A percentile compares a stretch with the other conserved stretches of the same genome.
Evolutionary conservation across 2,329 filamentous ascomycete species (phyloP).

Genomic region (Cyphellophora europaea): DNA sequence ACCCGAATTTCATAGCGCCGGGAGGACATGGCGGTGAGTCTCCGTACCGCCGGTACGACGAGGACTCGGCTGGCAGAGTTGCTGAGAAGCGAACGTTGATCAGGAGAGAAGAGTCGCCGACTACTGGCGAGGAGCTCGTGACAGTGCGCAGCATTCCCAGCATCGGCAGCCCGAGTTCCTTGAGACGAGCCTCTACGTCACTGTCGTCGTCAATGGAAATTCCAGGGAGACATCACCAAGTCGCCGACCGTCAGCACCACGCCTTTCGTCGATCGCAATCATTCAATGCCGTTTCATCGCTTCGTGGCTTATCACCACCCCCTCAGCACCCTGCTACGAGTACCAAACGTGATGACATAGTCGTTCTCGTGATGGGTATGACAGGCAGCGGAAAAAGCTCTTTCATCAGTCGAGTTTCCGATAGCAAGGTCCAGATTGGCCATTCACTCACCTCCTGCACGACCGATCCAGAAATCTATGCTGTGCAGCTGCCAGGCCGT

Average conservation of each 20-base stretch:
- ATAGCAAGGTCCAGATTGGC: neutral
- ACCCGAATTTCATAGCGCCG: neutral
- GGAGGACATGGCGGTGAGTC: neutral
- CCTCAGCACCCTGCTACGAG: neutral
- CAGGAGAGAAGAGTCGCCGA: neutral
- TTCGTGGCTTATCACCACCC: too few relatives aligned
- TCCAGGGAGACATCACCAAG: neutral
- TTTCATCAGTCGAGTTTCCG: constrained; percentile 22
- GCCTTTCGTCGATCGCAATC: neutral
- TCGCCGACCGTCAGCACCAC: neutral
- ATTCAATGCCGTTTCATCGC: too few relatives aligned
- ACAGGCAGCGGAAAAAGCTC: constrained; percentile 32
- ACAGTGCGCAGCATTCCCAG: neutral
- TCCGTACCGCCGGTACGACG: neutral
- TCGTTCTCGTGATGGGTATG: constrained; percentile 32
- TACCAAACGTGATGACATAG: neutral
- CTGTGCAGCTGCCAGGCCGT: neutral
- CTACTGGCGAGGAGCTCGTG: neutral
- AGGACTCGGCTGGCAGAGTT: neutral
- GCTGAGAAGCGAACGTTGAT: neutral
- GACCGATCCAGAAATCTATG: neutral
- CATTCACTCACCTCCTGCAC: neutral
- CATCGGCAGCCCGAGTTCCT: constrained; percentile 9
- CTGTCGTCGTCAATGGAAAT: constrained; percentile 13
- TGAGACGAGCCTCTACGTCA: constrained; percentile 12